Percentiles rank a stretch among this genome's conserved stretches.
These are phyloP conservation scores for Phaeomoniella chlamydospora DNA, from an alignment of 2,329 filamentous ascomycete genomes.

Conservation along the genomic window DNA sequence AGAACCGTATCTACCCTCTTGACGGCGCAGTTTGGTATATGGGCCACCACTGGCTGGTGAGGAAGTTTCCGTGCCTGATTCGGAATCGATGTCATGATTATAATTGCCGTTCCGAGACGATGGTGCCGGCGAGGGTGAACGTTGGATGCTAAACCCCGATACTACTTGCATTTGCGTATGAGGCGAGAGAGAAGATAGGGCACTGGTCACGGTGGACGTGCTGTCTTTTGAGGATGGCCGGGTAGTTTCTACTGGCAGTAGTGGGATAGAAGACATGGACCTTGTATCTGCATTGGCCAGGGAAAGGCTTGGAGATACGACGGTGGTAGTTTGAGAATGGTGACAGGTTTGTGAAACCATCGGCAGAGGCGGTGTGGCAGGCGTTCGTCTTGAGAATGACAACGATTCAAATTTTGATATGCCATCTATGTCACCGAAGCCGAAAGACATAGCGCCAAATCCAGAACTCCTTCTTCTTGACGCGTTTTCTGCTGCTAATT, in stretches of 20 bases:
- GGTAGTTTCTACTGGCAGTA: not conserved
- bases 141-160: not conserved
- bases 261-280: too few species aligned
- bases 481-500: slow-evolving; percentile 44
- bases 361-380: not conserved
- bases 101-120: too few species aligned
- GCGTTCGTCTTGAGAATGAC: not conserved
- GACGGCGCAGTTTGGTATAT: not conserved
- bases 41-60: not conserved
- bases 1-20: not conserved
- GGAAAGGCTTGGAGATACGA: not conserved
- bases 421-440: slow-evolving; percentile 4
- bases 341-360: too few species aligned
- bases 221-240: not conserved
- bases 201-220: not conserved
- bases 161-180: not conserved
- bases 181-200: too few species aligned
- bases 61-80: not conserved
- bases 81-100: not conserved
- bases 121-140: not conserved
- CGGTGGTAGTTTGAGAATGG: not conserved
- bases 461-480: slow-evolving; percentile 44
- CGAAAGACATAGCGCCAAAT: slow-evolving; percentile 13
- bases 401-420: not conserved
- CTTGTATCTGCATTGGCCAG: not conserved